phyloP scores from a whole-genome alignment of 2,329 filamentous ascomycete species.

The Penicillium sp. region DNA sequence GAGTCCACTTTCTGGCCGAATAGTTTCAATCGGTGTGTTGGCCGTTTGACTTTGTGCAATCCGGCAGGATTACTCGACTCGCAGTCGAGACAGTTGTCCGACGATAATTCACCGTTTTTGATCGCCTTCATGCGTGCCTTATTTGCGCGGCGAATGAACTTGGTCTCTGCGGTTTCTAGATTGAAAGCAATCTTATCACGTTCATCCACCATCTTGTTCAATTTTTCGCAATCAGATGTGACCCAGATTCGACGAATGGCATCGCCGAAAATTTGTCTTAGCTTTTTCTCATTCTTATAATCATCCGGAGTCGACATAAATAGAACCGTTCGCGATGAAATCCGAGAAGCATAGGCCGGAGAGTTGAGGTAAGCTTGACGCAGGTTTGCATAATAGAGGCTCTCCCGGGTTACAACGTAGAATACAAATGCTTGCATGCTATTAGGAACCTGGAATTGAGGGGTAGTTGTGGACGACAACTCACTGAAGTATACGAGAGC shows the following conservation, averaged over 20 bases:
- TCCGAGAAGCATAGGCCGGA: conserved; percentile 77
- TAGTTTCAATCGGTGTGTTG: conserved; percentile 71
- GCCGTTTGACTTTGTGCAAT: conserved; percentile 59
- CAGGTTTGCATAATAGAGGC: conserved; percentile 87
- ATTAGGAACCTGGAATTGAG: conserved; percentile 9
- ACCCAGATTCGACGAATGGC: conserved; percentile 85
- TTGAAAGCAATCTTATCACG: conserved; percentile 77
- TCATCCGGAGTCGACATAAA: conserved; percentile 81
- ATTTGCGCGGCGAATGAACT: conserved; percentile 79
- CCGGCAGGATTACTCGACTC: conserved; percentile 33
- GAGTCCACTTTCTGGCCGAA: conserved; percentile 86
- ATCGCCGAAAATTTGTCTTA: conserved; percentile 79
- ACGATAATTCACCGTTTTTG: conserved; percentile 30
- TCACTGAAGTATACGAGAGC: conserved; percentile 77
- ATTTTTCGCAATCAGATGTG: conserved; percentile 72
- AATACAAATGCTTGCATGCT: conserved; percentile 69
- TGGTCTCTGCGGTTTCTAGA: conserved; percentile 85
- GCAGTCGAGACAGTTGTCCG: conserved; percentile 33
- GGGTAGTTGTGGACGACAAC: conserved; percentile 11
- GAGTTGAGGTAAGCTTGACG: conserved; percentile 90
- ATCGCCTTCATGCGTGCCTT: conserved; percentile 67
- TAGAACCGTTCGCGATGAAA: conserved; percentile 87
- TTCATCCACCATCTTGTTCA: conserved; percentile 78
- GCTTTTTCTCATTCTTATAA: conserved; percentile 73
- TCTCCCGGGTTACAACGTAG: conserved; percentile 83